Evolutionary conservation across 176 grass and related monocot genomes (phyloP), one percentile per base, ranked within the genome.

Genomic region (Hsuehochloa calcarea): DNA sequence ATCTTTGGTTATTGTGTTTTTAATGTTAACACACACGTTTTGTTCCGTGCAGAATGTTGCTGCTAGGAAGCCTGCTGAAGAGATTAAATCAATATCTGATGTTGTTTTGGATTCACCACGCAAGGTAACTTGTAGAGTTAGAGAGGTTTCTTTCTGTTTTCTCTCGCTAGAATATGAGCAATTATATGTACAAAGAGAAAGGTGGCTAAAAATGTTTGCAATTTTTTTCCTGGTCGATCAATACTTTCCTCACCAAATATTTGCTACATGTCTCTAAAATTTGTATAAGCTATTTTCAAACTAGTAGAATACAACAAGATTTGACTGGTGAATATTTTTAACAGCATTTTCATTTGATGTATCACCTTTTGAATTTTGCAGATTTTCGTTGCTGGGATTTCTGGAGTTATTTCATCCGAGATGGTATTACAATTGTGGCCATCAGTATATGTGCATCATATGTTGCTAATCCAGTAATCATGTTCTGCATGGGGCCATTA

Each of bases 301-400:
- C 35, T 82, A 35, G 25, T 72, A 60, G 50, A 79, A 41, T 22
- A 80, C 16, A 52, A 52, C 6, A 75, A 51, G 19, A 70, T 72
- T 82, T 78, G 27, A 47, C 38, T 26, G 0, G 39, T 77, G 55
- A 1, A 14, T 71, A 74, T 26, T 35, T 61, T 3, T 45, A 17
- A 12, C 58, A 66, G 8, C 23, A 26, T 78, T 76, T 65, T 61
- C 40, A 54, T 84, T 78, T 65, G 51, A n/a, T 61, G 55, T 80
- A 50, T 80, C 72, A 37, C 85, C 65, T 86, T 91, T 44, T 64
- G 68, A 80, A 64, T 68, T 94, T 86, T 91, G 52, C 90, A 99
- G 97, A 94, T 99, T 82, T 99, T 99, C 62, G 38, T 99, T 26
- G 88, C 87, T 72, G 93, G 97, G 54, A 92, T 99, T 86, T 92